Evolutionary conservation across 306 rosid species (phyloP).

Genomic region (Glycyrrhiza uralensis): DNA sequence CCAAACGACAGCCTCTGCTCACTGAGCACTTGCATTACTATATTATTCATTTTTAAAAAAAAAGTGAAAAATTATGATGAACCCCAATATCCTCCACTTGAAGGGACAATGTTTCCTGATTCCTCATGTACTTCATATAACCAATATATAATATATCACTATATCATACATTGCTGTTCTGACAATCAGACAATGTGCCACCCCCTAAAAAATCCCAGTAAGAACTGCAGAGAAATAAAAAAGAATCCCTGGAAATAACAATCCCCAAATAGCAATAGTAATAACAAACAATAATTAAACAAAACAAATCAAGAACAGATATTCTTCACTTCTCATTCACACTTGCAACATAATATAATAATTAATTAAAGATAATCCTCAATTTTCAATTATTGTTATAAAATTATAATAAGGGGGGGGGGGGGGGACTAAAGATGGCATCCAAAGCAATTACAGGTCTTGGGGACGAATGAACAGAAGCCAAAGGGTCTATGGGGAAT

Average conservation of each 20-base stretch:
- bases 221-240: not conserved
- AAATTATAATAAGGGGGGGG: slow-evolving; percentile 27
- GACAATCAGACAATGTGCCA: slow-evolving; percentile 45
- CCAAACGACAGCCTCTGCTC: slow-evolving; percentile 44
- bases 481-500: slow-evolving; percentile 97
- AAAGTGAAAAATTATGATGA: slow-evolving; percentile 48
- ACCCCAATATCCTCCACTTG: slow-evolving; percentile 49
- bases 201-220: slow-evolving; percentile 44
- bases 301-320: slow-evolving; percentile 60
- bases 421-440: slow-evolving; percentile 63
- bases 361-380: slow-evolving; percentile 38
- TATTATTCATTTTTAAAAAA: slow-evolving; percentile 47
- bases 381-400: slow-evolving; percentile 36
- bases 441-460: slow-evolving; percentile 98
- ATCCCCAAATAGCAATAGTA: slow-evolving; percentile 25
- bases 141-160: too few relatives aligned
- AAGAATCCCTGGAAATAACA: slow-evolving; percentile 25
- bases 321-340: slow-evolving; percentile 71
- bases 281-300: slow-evolving; percentile 34
- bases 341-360: slow-evolving; percentile 42
- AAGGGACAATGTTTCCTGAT: slow-evolving; percentile 46
- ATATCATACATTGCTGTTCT: slow-evolving; percentile 43
- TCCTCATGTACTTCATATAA: slow-evolving; percentile 32
- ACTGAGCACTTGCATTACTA: slow-evolving; percentile 48
- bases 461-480: slow-evolving; percentile 96